Base-by-base conservation (phyloP, 1,284 basidiomycete species). In the Xerocomus nothofagi region DNA sequence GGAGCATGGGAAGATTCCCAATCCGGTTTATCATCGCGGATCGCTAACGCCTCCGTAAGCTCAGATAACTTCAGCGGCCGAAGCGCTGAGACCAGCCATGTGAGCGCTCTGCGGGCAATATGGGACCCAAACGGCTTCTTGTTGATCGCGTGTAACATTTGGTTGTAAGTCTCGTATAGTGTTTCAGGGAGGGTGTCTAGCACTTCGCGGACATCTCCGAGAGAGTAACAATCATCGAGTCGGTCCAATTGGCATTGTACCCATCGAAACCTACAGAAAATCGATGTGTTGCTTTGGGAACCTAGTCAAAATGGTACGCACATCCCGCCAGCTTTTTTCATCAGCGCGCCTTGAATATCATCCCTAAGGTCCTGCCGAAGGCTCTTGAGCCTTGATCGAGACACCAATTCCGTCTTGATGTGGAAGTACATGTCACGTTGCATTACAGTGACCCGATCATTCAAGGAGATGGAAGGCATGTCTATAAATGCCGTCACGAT, bases 251-350 rank as follows among this genome's bases (percentile, higher is more conserved):
- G 53, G n/a, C 45, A 56, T 7, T 58, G 34, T 9, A 39, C 53
- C 42, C 56, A 55, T 6, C 47, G 39, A 31, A 58, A 55, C 56
- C 53, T 57, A 17, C 4, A 6, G 11, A 12, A 11, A 27, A 27
- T 27, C 6, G 27, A 27, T 12, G 9, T 12, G 27, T 27, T 27
- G 6, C 27, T 11, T 12, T 27, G 27, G 4, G 27, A 27, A 27
- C 27, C 11, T 11, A 27, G 10, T 27, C 11, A 27, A 11, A 27
- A 12, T 12, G 27, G 27, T 27, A 27, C 27, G 27, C 8, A 49
- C 57, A 59, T 49, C 3, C 57, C 44, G 1, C 33, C 42, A n/a
- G 47, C 54, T 6, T 45, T 56, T 3, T 18, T 4, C 32, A 53
- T 17, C 0, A 57, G 9, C 2, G 10, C n/a, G 14, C 1, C 24